Conservation (phyloP, 805 yeast genomes). For the Pichia kluyveri region DNA sequence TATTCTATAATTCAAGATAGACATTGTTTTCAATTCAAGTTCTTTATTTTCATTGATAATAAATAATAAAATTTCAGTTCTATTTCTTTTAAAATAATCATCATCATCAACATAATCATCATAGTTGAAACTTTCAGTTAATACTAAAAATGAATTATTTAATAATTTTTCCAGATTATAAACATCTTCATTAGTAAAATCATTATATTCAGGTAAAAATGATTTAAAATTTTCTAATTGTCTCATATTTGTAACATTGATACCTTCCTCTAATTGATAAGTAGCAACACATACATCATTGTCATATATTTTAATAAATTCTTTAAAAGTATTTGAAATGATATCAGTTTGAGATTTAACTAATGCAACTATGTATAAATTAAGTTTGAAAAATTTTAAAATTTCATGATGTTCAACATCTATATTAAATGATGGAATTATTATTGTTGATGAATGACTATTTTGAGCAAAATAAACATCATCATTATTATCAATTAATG, state of each 20-base stretch:
- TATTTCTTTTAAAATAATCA: background rate
- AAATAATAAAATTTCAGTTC: conserved; percentile 11
- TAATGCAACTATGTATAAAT: no score
- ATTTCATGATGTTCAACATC: no score
- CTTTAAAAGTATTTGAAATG: background rate
- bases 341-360: no score
- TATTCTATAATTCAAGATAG: conserved; percentile 7
- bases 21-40: conserved; percentile 8
- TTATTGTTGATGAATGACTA: no score
- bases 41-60: conserved; percentile 4
- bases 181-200: conserved; percentile 6
- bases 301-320: background rate
- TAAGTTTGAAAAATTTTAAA: no score
- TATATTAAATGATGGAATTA: no score
- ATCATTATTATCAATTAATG: background rate
- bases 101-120: conserved; percentile 3
- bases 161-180: background rate
- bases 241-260: conserved; percentile 7
- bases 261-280: conserved; percentile 13
- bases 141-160: conserved; percentile 8
- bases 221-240: background rate
- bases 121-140: conserved; percentile 6
- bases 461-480: no score
- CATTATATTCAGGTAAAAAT: conserved; percentile 5
- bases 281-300: conserved; percentile 1